These are phyloP conservation scores for Termitomyces sp. DNA, from an alignment of 768 basidiomycete genomes.

Conservation along the genomic window DNA sequence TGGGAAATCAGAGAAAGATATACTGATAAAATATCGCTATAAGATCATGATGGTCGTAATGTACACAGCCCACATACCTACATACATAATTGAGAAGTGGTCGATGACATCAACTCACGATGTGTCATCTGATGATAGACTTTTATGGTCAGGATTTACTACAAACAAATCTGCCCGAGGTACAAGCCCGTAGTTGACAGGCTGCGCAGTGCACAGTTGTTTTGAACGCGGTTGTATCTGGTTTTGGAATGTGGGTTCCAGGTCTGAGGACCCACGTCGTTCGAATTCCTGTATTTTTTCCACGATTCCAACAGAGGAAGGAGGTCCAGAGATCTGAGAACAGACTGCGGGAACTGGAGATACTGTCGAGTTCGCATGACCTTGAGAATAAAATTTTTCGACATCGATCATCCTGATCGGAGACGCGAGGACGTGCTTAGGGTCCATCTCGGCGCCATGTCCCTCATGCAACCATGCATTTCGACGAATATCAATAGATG, in stretches of 20 bases:
- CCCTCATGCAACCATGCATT: not conserved
- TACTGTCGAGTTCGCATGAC: not conserved
- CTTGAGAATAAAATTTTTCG: slow-evolving; percentile 6
- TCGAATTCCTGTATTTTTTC: slow-evolving; percentile 55
- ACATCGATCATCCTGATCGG: slow-evolving; percentile 13
- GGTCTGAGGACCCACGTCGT: slow-evolving; percentile 47
- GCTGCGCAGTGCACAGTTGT: slow-evolving; percentile 21
- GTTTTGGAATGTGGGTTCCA: slow-evolving; percentile 18
- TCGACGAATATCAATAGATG: slow-evolving; percentile 22
- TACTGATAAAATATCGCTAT: not conserved
- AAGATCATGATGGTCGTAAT: slow-evolving; percentile 4
- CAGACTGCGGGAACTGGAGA: not conserved
- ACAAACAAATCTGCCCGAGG: slow-evolving; percentile 61
- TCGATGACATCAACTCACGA: slow-evolving; percentile 4
- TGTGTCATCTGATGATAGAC: slow-evolving; percentile 12
- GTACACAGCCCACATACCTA: not conserved
- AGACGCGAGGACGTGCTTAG: slow-evolving; percentile 20
- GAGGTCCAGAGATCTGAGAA: slow-evolving; percentile 3
- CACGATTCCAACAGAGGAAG: slow-evolving; percentile 18
- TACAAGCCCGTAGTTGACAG: slow-evolving; percentile 59
- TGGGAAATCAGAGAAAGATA: not conserved
- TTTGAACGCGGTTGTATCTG: slow-evolving; percentile 36
- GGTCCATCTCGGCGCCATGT: slow-evolving; percentile 9
- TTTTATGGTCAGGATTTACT: slow-evolving; percentile 59
- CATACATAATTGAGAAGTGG: not conserved